These are phyloP conservation scores for Aspergillus ochraceoroseus DNA, from an alignment of 2,329 filamentous ascomycete genomes.

Conservation along the genomic window DNA sequence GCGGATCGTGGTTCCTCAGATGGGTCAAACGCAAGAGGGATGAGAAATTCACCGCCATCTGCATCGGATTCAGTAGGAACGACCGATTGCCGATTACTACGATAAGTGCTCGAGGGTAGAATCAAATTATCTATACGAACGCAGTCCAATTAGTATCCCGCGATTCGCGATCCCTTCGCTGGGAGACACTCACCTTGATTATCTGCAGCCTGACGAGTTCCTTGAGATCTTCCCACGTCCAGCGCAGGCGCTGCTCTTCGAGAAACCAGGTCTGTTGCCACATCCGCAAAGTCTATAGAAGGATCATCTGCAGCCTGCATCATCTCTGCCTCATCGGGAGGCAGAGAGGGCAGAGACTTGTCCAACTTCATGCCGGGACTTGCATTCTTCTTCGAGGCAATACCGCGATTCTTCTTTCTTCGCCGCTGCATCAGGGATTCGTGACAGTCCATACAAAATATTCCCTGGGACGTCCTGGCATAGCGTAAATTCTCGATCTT, in stretches of 20 bases:
- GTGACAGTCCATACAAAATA: conserved; percentile 99
- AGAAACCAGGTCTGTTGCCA: conserved; percentile 25
- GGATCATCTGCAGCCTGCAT: conserved; percentile 57
- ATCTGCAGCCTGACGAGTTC: conserved; percentile 24
- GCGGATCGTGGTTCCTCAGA: conserved; percentile 56
- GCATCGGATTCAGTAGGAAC: conserved; percentile 54
- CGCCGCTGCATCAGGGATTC: conserved; percentile 92
- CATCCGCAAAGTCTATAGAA: conserved; percentile 59
- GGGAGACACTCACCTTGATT: conserved; percentile 30
- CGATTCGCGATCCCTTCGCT: neutral
- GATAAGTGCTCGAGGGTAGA: conserved; percentile 70
- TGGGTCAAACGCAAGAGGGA: conserved; percentile 69
- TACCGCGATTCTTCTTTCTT: conserved; percentile 74
- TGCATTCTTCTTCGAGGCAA: conserved; percentile 34
- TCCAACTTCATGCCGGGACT: conserved; percentile 64
- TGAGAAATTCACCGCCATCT: conserved; percentile 65
- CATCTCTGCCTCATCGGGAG: conserved; percentile 62
- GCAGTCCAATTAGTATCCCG: neutral
- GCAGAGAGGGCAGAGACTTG: conserved; percentile 87
- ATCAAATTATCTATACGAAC: conserved; percentile 54
- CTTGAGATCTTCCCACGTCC: conserved; percentile 24
- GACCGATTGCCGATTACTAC: conserved; percentile 69
- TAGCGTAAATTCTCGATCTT: conserved; percentile 98
- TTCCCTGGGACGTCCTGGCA: conserved; percentile 94
- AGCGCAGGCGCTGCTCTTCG: conserved; percentile 23